Percentiles rank a stretch among this genome's conserved stretches.
phyloP scores from a whole-genome alignment of 441 rosid genomes.

The Jatropha podagrica region DNA sequence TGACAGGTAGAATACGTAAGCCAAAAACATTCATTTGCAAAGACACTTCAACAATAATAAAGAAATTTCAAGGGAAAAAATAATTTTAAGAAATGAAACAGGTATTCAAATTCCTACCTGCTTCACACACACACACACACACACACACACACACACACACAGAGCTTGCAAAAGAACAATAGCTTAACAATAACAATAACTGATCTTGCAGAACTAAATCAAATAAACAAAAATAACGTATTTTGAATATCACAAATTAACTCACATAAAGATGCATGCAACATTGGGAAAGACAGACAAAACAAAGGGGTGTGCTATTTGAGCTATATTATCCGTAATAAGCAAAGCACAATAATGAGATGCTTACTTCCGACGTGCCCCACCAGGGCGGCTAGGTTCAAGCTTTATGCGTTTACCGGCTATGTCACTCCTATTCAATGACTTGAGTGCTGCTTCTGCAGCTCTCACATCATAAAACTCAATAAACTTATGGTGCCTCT shows the following conservation, averaged over 20 bases:
- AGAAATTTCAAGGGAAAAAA: not conserved
- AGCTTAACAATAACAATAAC: slow-evolving; percentile 6
- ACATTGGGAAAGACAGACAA: not conserved
- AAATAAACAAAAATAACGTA: not conserved
- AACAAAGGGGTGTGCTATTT: not conserved
- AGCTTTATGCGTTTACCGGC: slow-evolving; percentile 98
- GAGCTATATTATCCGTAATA: not conserved
- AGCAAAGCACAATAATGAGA: slow-evolving; percentile 10
- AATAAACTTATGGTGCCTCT: slow-evolving; percentile 95
- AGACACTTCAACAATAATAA: slow-evolving; percentile 2
- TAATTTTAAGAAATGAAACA: not conserved
- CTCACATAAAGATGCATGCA: not conserved
- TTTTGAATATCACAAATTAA: not conserved
- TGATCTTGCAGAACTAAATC: not conserved
- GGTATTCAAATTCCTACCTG: not conserved
- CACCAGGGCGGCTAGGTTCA: slow-evolving; percentile 99
- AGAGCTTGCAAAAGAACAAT: slow-evolving; percentile 1
- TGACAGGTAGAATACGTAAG: slow-evolving; percentile 30
- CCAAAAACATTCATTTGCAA: slow-evolving; percentile 6
- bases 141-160: not conserved
- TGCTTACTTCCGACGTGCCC: slow-evolving; percentile 91
- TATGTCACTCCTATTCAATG: slow-evolving; percentile 89
- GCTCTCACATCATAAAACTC: slow-evolving; percentile 96
- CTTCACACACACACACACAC: not conserved
- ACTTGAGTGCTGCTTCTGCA: slow-evolving; percentile 94